A percentile compares a stretch with the other conserved stretches of the same genome.
Conservation (phyloP, 345 rosid genomes). For the Corymbia maculata region DNA sequence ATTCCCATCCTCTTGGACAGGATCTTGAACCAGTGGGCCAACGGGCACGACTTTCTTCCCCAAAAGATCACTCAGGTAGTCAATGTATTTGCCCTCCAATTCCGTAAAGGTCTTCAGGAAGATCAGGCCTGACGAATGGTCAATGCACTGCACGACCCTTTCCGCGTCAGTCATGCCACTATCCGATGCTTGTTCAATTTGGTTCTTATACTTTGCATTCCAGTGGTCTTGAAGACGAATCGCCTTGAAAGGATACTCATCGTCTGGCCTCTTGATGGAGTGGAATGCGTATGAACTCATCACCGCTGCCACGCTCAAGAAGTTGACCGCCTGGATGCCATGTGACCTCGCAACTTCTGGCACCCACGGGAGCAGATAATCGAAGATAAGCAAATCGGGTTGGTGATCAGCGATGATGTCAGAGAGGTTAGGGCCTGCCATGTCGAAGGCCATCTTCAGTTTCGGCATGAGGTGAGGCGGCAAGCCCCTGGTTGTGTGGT, state of each 20-base stretch:
- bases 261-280: not conserved
- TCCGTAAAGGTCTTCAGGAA: slow-evolving; percentile 18
- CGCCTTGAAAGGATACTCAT: slow-evolving; percentile 5
- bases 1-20: not conserved
- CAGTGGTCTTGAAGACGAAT: not conserved
- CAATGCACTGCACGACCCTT: not conserved
- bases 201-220: not conserved
- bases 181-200: not conserved
- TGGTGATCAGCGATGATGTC: not conserved
- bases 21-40: slow-evolving; percentile 21
- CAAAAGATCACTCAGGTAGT: slow-evolving; percentile 1
- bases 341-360: slow-evolving; percentile 1
- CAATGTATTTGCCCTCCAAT: slow-evolving; percentile 23
- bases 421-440: slow-evolving; percentile 7
- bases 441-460: slow-evolving; percentile 16
- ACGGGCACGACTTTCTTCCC: slow-evolving; percentile 18
- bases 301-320: not conserved
- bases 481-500: slow-evolving; percentile 32
- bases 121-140: slow-evolving; percentile 4
- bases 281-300: not conserved
- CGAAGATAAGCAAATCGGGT: slow-evolving; percentile 22
- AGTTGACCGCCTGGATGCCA: slow-evolving; percentile 11
- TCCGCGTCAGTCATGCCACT: not conserved
- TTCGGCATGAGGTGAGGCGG: slow-evolving; percentile 21
- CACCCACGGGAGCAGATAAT: slow-evolving; percentile 30